Base-by-base conservation (phyloP, 768 basidiomycete genomes). In the Mycena sanguinolenta region DNA sequence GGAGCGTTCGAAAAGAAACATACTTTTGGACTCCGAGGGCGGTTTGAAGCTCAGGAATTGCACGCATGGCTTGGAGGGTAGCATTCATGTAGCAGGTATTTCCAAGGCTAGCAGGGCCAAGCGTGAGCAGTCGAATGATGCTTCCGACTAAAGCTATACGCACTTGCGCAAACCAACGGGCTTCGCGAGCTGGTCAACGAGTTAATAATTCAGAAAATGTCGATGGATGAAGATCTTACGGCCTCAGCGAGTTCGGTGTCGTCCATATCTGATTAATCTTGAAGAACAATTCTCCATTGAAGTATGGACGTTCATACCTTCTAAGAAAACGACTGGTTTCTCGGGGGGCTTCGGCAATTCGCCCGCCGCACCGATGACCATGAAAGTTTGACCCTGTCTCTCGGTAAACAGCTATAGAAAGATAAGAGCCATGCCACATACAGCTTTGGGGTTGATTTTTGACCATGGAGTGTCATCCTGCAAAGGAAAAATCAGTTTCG, bases 41-140 rank as follows among this genome's bases (percentile, higher is more conserved):
- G 1, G 85, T 78, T 76, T 93, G 92, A 6, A 99, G 87, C 75
- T 98, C 96, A 2, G 97, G 96, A 58, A 99, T 92, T 4, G 94
- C 91, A 27, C 95, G 93, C 71, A 99, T 87, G n/a, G 94, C 92
- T 83, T 99, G 98, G 1, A 99, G 84, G 2, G 95, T 95, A 1
- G 98, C 91, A 78, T 97, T 99, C 92, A 98, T 95, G 82, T 99
- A 99, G 77, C 97, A 98, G 0, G 97, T 98, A 78, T 98, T 98
- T 39, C 97, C 96, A 42, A 97, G 83, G 76, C 89, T 90, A 72
- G 65, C 58, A 46, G 13, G 54, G 30, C 44, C 38, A 36, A 25
- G 19, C 54, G 59, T 65, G 19, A 54, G 46, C 28, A 5, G 58
- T 32, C 42, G 44, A n/a, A 46, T 9, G n/a, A 7, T 38, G 32